These are phyloP conservation scores for Yamadazyma diddensiae DNA, from an alignment of 1,139 yeast genomes.

Conservation along the genomic window DNA sequence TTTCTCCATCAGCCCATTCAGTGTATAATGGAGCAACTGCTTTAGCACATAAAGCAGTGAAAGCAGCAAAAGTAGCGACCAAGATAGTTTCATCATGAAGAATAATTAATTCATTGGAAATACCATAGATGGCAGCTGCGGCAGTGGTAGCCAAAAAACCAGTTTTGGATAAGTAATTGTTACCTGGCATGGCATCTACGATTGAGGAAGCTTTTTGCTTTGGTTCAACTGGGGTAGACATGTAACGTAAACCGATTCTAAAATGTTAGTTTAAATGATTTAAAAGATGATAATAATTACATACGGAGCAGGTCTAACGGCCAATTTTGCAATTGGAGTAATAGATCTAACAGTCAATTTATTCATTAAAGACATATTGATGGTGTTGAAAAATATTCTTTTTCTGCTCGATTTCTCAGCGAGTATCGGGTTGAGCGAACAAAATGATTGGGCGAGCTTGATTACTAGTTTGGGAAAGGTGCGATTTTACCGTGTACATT, in stretches of 20 bases:
- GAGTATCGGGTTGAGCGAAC: constrained; percentile 21
- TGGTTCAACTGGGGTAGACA: constrained; percentile 75
- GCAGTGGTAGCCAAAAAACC: constrained; percentile 93
- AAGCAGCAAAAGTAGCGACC: constrained; percentile 74
- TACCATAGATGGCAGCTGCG: constrained; percentile 91
- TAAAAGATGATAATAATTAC: constrained; percentile 15
- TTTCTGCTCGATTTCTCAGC: constrained; percentile 15
- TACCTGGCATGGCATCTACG: constrained; percentile 92
- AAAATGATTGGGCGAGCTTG: constrained; percentile 35
- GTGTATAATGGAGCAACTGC: constrained; percentile 92
- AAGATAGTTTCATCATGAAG: constrained; percentile 92
- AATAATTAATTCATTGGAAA: constrained; percentile 88
- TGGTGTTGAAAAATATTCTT: constrained; percentile 8
- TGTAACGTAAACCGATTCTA: constrained; percentile 61
- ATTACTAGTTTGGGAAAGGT: no score
- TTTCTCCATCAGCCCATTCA: constrained; percentile 91
- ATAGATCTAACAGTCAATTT: constrained; percentile 47
- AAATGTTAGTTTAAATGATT: constrained; percentile 13
- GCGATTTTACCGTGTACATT: no score
- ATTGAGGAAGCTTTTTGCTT: constrained; percentile 88
- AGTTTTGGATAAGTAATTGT: constrained; percentile 82
- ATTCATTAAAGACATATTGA: constrained; percentile 40
- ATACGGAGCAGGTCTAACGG: constrained; percentile 48
- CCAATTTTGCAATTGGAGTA: constrained; percentile 37
- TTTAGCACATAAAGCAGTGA: constrained; percentile 75